Evolutionary conservation across 768 basidiomycete genomes (phyloP), one percentile per base, ranked within the genome.

Genomic region (Lentinula raphanica): DNA sequence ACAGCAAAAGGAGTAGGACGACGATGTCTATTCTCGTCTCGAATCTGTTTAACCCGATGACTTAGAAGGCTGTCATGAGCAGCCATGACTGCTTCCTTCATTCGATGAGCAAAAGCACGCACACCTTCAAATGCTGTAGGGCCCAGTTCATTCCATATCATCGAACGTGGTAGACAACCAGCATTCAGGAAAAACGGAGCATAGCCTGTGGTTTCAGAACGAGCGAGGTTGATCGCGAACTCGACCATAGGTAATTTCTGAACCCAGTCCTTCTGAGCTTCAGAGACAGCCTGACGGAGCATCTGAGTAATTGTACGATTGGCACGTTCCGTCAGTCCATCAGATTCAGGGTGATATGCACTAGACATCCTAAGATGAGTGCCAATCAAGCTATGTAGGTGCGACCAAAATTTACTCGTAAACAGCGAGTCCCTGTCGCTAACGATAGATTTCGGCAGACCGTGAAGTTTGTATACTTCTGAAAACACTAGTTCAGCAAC

Each of bases 401-500:
- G 38, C 9, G n/a, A 21, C 64, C 61, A 64, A 45, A 74, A 73
- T 0, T 7, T 27, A 5, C 62, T 66, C 4, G 68, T 74, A 59
- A 73, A 74, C 13, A 66, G 60, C 1, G 65, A 46, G 40, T 70
- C 71, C 7, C 67, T 44, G 42, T 75, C 69, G 15, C 55, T 62
- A 6, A 66, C 60, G 11, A 73, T 67, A 0, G 32, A 13, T 0
- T 36, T 13, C 0, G 66, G 72, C 0, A 70, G 36, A 0, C 71
- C 70, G 58, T 65, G 74, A 0, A 60, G 60, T 6, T 68, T 69
- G 29, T 73, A 74, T 0, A 75, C 60, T 3, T 65, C 40, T 0
- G 51, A 55, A 39, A 72, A 73, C 3, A 74, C 54, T 0, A 74
- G 7, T 42, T 74, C 66, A 0, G 73, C 72, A 0, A 77, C 57